Evolutionary conservation across 345 rosid species (phyloP).

Genomic region (Linum trigynum): DNA sequence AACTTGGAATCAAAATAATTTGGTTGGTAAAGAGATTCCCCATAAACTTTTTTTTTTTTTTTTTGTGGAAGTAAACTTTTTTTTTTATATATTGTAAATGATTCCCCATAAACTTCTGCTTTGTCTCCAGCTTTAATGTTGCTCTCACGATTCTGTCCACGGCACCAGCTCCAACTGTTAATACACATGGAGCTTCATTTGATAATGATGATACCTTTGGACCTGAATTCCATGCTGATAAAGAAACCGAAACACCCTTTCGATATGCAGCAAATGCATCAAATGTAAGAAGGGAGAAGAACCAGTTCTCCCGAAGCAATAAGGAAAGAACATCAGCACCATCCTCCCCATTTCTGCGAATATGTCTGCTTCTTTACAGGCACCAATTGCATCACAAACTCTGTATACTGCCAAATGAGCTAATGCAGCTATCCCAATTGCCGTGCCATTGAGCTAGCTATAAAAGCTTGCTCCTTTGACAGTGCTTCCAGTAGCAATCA

Average conservation of each 20-base stretch:
- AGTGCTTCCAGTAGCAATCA: background rate
- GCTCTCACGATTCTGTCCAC: background rate
- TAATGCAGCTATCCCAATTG: background rate
- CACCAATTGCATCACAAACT: background rate
- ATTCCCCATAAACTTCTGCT: background rate
- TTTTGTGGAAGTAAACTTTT: too few species aligned
- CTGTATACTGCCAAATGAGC: constrained; percentile 4
- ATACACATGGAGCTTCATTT: background rate
- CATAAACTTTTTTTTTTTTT: background rate
- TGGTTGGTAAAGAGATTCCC: background rate
- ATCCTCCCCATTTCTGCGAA: constrained; percentile 1
- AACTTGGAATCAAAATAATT: background rate
- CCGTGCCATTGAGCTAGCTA: background rate
- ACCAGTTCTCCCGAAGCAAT: background rate
- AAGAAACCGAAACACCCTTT: background rate
- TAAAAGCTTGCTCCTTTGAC: background rate
- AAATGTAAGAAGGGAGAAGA: background rate
- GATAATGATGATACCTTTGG: background rate
- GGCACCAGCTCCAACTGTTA: background rate
- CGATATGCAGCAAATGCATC: background rate
- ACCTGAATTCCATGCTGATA: background rate
- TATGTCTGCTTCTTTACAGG: background rate
- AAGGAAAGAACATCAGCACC: background rate
- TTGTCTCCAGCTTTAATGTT: background rate
- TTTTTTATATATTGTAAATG: background rate